phyloP scores from a whole-genome alignment of 139 green algal genomes.

The Micromonas commoda region DNA sequence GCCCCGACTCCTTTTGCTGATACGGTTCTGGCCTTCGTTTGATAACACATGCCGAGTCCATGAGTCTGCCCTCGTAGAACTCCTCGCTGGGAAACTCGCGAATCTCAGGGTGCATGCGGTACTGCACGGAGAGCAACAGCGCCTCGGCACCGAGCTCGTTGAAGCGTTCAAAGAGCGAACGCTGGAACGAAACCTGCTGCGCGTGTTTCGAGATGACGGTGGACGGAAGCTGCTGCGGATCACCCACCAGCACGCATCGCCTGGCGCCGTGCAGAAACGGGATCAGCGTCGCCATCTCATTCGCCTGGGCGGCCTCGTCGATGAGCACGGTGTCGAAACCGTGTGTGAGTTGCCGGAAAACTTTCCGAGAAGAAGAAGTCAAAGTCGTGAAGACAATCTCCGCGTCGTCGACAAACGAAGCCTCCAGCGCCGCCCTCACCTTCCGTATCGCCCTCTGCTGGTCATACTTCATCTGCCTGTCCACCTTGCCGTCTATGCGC shows the following conservation, averaged over 20 bases:
- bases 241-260: slow-evolving; percentile 54
- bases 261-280: slow-evolving; percentile 64
- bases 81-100: slow-evolving; percentile 64
- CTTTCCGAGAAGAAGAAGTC: slow-evolving; percentile 17
- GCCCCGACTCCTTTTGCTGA: background rate
- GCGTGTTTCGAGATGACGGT: slow-evolving; percentile 61
- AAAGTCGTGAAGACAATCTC: slow-evolving; percentile 45
- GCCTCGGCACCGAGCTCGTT: background rate
- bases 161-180: slow-evolving; percentile 79
- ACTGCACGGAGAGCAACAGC: slow-evolving; percentile 47
- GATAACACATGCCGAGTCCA: slow-evolving; percentile 43
- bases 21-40: background rate
- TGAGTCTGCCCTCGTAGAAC: slow-evolving; percentile 71
- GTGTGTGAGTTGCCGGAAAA: slow-evolving; percentile 44
- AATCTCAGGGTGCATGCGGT: slow-evolving; percentile 89
- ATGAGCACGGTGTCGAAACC: slow-evolving; percentile 67
- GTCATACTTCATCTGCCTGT: background rate
- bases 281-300: slow-evolving; percentile 75
- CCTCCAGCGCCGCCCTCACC: slow-evolving; percentile 33
- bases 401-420: slow-evolving; percentile 34
- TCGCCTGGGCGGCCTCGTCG: slow-evolving; percentile 87
- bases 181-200: slow-evolving; percentile 46
- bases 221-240: slow-evolving; percentile 88
- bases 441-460: background rate
- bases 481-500: too few relatives aligned